A percentile compares a stretch with the other conserved stretches of the same genome.
Conservation (phyloP, 1,284 basidiomycete genomes). For the Filobasidium uniguttulatum region DNA sequence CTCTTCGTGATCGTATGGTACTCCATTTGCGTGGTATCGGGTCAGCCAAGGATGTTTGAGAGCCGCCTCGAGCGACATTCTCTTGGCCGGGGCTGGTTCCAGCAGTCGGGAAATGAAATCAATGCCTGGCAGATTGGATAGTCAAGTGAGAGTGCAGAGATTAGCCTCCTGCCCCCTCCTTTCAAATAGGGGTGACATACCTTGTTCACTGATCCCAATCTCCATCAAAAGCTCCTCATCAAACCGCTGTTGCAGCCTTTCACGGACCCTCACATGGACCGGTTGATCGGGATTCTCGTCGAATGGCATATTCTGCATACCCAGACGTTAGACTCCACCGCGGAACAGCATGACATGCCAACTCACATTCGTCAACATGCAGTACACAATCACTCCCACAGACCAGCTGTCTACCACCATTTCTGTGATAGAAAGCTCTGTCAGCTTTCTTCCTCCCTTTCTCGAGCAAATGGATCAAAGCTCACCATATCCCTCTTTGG, state of each 20-base stretch:
- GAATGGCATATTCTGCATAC: constrained; percentile 21
- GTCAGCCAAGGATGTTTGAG: constrained; percentile 54
- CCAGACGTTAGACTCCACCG: neutral
- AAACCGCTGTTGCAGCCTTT: constrained; percentile 29
- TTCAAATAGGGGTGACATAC: constrained; percentile 21
- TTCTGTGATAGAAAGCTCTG: too few relatives aligned
- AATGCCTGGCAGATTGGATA: constrained; percentile 29
- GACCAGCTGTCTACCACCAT: constrained; percentile 85
- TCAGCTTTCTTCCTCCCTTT: too few relatives aligned
- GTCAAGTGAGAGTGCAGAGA: constrained; percentile 1
- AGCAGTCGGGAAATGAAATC: constrained; percentile 45
- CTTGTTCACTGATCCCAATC: constrained; percentile 32
- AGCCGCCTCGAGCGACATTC: constrained; percentile 49
- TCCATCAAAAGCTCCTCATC: constrained; percentile 47
- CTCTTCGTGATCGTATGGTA: neutral
- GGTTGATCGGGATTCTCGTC: constrained; percentile 35
- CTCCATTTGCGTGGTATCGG: neutral
- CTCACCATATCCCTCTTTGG: constrained; percentile 49
- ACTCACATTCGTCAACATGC: constrained; percentile 36
- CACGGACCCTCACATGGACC: constrained; percentile 10
- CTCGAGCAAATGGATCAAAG: constrained; percentile 21
- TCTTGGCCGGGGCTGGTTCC: constrained; percentile 42
- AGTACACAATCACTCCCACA: constrained; percentile 74
- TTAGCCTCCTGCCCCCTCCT: neutral
- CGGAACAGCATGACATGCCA: too few relatives aligned